Conservation (phyloP, 192 early-diverging fungal species). For the Coemansia guatemalensis region DNA sequence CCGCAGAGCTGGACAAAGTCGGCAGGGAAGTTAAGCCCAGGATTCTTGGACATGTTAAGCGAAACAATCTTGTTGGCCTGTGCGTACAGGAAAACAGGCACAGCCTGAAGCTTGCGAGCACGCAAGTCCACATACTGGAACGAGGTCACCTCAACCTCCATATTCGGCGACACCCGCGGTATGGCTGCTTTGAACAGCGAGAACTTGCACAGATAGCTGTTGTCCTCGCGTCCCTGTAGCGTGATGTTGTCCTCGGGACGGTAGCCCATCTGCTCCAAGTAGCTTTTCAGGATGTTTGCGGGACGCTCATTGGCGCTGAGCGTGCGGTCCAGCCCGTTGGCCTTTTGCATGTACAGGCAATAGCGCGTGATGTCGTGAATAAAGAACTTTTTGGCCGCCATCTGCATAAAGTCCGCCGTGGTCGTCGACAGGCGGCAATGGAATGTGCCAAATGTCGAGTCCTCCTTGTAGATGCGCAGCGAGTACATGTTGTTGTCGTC, state of each 20-base stretch:
- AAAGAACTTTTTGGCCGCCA: slow-evolving; percentile 80
- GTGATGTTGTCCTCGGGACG: slow-evolving; percentile 73
- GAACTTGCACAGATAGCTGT: slow-evolving; percentile 82
- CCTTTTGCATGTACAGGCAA: slow-evolving; percentile 49
- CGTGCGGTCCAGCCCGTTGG: slow-evolving; percentile 65
- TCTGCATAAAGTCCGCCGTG: slow-evolving; percentile 70
- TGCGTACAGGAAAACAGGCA: slow-evolving; percentile 75
- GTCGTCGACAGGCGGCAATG: slow-evolving; percentile 67
- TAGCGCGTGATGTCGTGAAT: slow-evolving; percentile 65
- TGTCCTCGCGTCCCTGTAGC: slow-evolving; percentile 79
- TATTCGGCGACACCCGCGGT: slow-evolving; percentile 53
- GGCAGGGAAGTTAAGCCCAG: slow-evolving; percentile 75
- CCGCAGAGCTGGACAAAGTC: slow-evolving; percentile 80
- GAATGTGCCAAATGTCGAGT: slow-evolving; percentile 80
- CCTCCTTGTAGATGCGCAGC: slow-evolving; percentile 75
- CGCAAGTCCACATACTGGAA: slow-evolving; percentile 71
- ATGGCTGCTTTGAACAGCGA: slow-evolving; percentile 62
- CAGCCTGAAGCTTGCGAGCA: slow-evolving; percentile 69
- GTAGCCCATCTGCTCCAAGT: slow-evolving; percentile 81
- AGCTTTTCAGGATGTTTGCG: slow-evolving; percentile 67
- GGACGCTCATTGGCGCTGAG: slow-evolving; percentile 70
- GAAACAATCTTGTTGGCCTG: slow-evolving; percentile 70
- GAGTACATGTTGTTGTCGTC: slow-evolving; percentile 54
- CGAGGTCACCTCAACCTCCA: slow-evolving; percentile 53
- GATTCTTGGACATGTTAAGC: slow-evolving; percentile 82